Conservation (phyloP, 2,329 filamentous ascomycete genomes). For the Colletotrichum spinosum region DNA sequence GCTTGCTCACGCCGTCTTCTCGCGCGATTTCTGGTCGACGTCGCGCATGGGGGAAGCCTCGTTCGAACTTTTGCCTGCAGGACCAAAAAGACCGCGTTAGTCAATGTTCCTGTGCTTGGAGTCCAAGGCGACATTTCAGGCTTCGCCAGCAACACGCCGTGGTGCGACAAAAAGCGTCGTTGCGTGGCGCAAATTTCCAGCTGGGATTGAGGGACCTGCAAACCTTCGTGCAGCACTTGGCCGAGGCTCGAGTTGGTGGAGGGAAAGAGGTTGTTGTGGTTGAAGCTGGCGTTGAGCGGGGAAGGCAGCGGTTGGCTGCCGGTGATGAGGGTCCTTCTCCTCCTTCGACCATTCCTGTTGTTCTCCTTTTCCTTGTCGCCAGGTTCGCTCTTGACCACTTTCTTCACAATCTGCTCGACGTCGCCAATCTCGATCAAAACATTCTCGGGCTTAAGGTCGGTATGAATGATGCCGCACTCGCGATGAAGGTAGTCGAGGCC, state of each 20-base stretch:
- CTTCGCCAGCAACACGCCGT: background rate
- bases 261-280: slow-evolving; percentile 77
- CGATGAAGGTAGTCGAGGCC: slow-evolving; percentile 96
- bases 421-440: slow-evolving; percentile 99
- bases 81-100: slow-evolving; percentile 14
- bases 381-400: slow-evolving; percentile 86
- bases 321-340: slow-evolving; percentile 93
- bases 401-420: slow-evolving; percentile 98
- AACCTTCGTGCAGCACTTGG: slow-evolving; percentile 86
- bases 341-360: slow-evolving; percentile 89
- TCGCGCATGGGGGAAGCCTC: slow-evolving; percentile 61
- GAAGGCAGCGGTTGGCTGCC: slow-evolving; percentile 96
- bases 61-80: slow-evolving; percentile 50
- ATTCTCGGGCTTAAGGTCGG: slow-evolving; percentile 97
- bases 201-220: slow-evolving; percentile 40
- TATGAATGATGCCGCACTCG: slow-evolving; percentile 99
- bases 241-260: slow-evolving; percentile 79
- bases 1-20: slow-evolving; percentile 88
- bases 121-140: background rate
- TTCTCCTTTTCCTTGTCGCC: slow-evolving; percentile 87
- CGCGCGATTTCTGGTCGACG: slow-evolving; percentile 83
- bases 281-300: slow-evolving; percentile 92
- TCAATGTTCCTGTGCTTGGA: background rate
- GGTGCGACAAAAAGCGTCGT: background rate
- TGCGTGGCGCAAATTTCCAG: slow-evolving; percentile 16